phyloP scores from a whole-genome alignment of 257 asterid genomes.

The Verbena officinalis region DNA sequence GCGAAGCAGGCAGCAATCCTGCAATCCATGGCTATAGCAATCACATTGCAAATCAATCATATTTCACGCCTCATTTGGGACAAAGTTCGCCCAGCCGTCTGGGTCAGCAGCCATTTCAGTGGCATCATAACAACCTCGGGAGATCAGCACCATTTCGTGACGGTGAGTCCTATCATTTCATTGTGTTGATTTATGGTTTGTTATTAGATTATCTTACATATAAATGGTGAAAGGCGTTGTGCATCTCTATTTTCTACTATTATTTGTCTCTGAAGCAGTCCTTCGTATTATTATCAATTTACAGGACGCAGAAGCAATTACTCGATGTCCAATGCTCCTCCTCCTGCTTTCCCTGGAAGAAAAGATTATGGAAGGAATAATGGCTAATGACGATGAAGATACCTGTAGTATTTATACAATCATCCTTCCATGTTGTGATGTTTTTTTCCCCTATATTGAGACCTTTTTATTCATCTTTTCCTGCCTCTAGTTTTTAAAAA shows the following conservation, averaged over 20 bases:
- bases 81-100: constrained; percentile 73
- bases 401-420: constrained; percentile 25
- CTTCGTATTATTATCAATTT: constrained; percentile 20
- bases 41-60: constrained; percentile 54
- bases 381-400: constrained; percentile 33
- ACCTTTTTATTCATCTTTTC: constrained; percentile 1
- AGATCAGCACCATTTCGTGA: constrained; percentile 62
- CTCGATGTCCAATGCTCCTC: constrained; percentile 57
- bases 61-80: constrained; percentile 56
- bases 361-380: constrained; percentile 76
- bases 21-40: constrained; percentile 55
- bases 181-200: constrained; percentile 1
- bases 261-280: background rate
- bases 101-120: constrained; percentile 63
- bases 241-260: background rate
- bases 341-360: constrained; percentile 62
- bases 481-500: constrained; percentile 10
- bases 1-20: constrained; percentile 58
- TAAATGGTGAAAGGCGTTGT: background rate
- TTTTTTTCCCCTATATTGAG: constrained; percentile 6
- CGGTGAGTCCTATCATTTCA: constrained; percentile 32
- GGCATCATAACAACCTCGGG: constrained; percentile 65
- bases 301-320: constrained; percentile 78
- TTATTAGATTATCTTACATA: background rate
- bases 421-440: constrained; percentile 32